Percentiles rank a stretch among this genome's conserved stretches.
phyloP scores from a whole-genome alignment of 345 rosid species.

The Orychophragmus violaceus region DNA sequence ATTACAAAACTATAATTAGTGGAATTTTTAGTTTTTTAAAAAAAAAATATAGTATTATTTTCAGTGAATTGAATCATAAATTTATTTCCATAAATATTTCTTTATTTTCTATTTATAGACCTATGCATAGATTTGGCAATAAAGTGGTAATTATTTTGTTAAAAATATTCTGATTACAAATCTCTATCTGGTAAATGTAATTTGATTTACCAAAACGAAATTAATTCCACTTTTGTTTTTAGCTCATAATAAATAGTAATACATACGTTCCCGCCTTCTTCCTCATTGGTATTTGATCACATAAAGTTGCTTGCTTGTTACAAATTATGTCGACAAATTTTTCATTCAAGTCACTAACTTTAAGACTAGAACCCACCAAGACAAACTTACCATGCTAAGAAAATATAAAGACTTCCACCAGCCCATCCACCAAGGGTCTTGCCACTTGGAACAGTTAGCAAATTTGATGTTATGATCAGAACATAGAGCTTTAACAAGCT shows the following conservation, averaged over 20 bases:
- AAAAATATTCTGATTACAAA: no score
- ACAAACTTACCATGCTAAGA: no score
- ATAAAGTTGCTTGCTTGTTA: not conserved
- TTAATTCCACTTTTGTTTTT: not conserved
- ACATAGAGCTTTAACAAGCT: slow-evolving; percentile 67
- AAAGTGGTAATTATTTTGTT: no score
- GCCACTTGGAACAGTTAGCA: not conserved
- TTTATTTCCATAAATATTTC: no score
- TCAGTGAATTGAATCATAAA: no score
- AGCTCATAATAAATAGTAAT: not conserved
- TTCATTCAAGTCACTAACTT: not conserved
- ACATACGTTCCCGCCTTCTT: slow-evolving; percentile 14
- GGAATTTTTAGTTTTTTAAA: no score
- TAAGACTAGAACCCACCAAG: not conserved
- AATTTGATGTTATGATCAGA: slow-evolving; percentile 9
- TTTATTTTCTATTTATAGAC: no score
- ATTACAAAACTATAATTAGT: not conserved
- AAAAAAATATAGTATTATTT: no score
- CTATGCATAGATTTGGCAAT: no score
- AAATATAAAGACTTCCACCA: not conserved
- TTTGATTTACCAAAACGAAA: not conserved
- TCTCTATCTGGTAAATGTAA: no score
- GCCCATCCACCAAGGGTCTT: not conserved
- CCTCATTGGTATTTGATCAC: not conserved
- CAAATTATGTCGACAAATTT: not conserved